Conservation (phyloP, 2,329 filamentous ascomycete genomes). For the Fusarium verticillioides region DNA sequence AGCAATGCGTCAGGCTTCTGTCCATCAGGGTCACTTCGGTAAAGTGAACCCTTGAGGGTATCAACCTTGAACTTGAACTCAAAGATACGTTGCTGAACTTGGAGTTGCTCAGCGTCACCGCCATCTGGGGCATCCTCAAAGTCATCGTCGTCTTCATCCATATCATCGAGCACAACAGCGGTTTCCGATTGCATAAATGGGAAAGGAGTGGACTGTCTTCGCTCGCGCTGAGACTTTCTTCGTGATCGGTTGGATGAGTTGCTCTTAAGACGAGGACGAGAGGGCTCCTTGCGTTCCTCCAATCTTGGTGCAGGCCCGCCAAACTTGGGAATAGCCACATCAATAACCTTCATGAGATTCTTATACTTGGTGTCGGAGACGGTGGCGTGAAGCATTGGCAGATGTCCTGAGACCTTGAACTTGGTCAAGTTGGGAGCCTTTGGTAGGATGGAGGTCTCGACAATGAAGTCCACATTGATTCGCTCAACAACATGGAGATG, state of each 20-base stretch:
- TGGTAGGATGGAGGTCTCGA: constrained; percentile 97
- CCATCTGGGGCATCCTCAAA: constrained; percentile 75
- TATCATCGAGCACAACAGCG: constrained; percentile 82
- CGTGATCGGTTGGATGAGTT: constrained; percentile 58
- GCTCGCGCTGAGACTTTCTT: constrained; percentile 58
- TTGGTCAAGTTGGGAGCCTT: constrained; percentile 94
- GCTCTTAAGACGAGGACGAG: constrained; percentile 59
- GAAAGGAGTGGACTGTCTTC: constrained; percentile 76
- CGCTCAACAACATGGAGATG: constrained; percentile 92
- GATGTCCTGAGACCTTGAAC: constrained; percentile 87
- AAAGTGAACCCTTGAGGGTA: constrained; percentile 91
- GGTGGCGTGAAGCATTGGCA: constrained; percentile 91
- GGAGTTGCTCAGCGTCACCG: constrained; percentile 66
- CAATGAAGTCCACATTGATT: constrained; percentile 96
- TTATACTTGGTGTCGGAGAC: constrained; percentile 98
- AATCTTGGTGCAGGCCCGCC: constrained; percentile 53
- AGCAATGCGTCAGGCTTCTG: constrained; percentile 81
- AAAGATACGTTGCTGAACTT: constrained; percentile 89
- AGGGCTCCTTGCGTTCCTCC: constrained; percentile 39
- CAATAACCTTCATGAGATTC: constrained; percentile 93
- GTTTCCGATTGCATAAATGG: constrained; percentile 77
- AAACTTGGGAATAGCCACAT: constrained; percentile 92
- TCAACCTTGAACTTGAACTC: constrained; percentile 98
- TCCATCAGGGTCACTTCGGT: constrained; percentile 83
- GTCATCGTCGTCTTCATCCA: constrained; percentile 73